These are phyloP conservation scores for Cichorium intybus DNA, from an alignment of 140 eudicot genomes.

Conservation along the genomic window DNA sequence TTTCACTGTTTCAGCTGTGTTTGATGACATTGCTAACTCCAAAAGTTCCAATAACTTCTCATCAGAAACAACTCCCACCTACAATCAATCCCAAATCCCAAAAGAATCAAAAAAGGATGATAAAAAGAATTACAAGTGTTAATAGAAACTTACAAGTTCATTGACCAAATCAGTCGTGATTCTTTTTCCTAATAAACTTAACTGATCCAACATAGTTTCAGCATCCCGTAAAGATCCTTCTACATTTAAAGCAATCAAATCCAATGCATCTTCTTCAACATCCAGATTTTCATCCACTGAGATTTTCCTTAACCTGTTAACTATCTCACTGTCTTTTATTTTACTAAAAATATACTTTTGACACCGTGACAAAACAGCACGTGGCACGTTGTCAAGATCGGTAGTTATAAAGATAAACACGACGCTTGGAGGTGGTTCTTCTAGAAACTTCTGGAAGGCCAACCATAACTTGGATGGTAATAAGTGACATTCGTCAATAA, in stretches of 20 bases:
- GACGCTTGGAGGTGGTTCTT: slow-evolving; percentile 63
- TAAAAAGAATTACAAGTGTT: not conserved
- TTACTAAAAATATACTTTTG: slow-evolving; percentile 78
- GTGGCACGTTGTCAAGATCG: slow-evolving; percentile 84
- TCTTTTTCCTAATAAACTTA: slow-evolving; percentile 80
- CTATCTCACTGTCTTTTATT: slow-evolving; percentile 68
- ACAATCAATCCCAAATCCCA: slow-evolving; percentile 19
- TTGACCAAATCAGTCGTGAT: slow-evolving; percentile 80
- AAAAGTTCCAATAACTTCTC: slow-evolving; percentile 77
- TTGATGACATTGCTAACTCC: slow-evolving; percentile 88
- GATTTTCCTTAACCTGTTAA: slow-evolving; percentile 66
- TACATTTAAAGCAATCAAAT: slow-evolving; percentile 80
- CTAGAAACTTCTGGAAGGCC: slow-evolving; percentile 74
- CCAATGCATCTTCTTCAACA: slow-evolving; percentile 75
- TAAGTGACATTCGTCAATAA: slow-evolving; percentile 81
- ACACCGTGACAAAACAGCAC: slow-evolving; percentile 74
- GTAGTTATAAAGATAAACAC: slow-evolving; percentile 82
- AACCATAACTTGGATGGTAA: slow-evolving; percentile 85
- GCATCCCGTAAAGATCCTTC: slow-evolving; percentile 99
- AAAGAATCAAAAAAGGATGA: not conserved
- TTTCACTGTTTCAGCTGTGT: slow-evolving; percentile 88
- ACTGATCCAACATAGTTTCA: slow-evolving; percentile 95
- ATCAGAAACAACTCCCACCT: slow-evolving; percentile 95
- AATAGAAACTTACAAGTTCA: slow-evolving; percentile 74
- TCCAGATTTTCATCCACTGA: slow-evolving; percentile 75